Base-by-base conservation (phyloP, 441 rosid genomes). In the Erodium moschatum region DNA sequence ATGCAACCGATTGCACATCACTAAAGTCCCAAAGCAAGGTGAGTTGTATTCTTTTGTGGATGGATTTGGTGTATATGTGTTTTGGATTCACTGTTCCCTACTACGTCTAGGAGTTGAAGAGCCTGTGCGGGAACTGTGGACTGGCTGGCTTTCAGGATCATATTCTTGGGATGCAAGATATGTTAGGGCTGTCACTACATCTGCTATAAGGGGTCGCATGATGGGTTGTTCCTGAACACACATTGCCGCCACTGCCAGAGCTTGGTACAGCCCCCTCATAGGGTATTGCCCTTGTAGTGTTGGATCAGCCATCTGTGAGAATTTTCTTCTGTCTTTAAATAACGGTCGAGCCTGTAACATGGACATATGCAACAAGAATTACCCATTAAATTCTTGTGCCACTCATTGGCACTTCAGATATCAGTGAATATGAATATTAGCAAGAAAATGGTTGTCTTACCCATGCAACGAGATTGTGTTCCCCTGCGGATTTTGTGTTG, bases 161-260 rank as follows among this genome's bases (percentile, higher is more conserved):
- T 77, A 83, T 44, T 76, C 85, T n/a, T 90, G 91, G 52, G 82
- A 80, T 6, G 98, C 97, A 70, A 93, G 95, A 72, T 89, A 88
- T 38, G 80, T 77, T 24, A 93, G 90, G 66, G 98, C 95, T 31
- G 89, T 84, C 42, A 91, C 98, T 27, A 93, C 96, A 69, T 93
- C 98, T 0, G 92, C 89, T 50, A 91, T 87, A 15, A 91, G 84
- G 0, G 96, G 98, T 60, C 98, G 85, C 96, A 82, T 91, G 50
- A 77, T 83, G 3, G 98, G 98, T 75, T 91, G 95, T 72, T 91
- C 96, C 76, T 91, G 97, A 64, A 91, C 96, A 35, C 98, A 93
- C 97, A 93, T 93, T 60, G 97, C 98, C 6, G 98, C 93, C 5
- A 91, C 89, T 1, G 98, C 95, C 67, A 93, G 88, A 68, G 97